Percentiles rank a stretch among this genome's conserved stretches.
Conservation (phyloP, 2,329 filamentous ascomycete species). For the Monilinia fructigena region DNA sequence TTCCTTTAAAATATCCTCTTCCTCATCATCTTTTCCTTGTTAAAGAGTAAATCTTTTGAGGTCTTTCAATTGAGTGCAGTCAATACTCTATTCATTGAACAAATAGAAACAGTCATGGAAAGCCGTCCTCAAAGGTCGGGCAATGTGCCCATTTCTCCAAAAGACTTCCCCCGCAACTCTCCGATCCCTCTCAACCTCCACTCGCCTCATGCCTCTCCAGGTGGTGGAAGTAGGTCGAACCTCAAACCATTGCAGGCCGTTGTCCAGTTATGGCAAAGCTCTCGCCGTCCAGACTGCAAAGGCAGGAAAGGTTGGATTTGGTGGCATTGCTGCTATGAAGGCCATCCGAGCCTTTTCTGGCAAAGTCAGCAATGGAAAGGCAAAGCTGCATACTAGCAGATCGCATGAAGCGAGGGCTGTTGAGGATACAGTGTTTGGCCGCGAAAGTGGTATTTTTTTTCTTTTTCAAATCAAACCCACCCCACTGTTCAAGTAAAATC, state of each 20-base stretch:
- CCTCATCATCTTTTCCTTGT: neutral
- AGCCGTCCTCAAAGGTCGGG: conserved; percentile 24
- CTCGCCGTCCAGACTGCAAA: conserved; percentile 78
- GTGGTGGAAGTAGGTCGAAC: conserved; percentile 94
- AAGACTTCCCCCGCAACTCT: conserved; percentile 89
- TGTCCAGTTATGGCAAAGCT: conserved; percentile 98
- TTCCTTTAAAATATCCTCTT: neutral
- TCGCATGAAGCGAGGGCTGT: conserved; percentile 76
- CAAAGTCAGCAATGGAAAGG: conserved; percentile 57
- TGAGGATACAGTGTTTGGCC: conserved; percentile 53
- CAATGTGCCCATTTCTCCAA: conserved; percentile 96
- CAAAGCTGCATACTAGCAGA: conserved; percentile 77
- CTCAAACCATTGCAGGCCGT: conserved; percentile 90
- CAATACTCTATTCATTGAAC: neutral
- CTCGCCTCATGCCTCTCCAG: conserved; percentile 58
- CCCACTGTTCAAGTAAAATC: neutral
- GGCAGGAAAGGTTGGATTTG: conserved; percentile 46
- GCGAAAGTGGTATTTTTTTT: conserved; percentile 49
- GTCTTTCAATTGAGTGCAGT: neutral
- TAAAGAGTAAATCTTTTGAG: neutral
- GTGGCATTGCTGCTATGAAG: conserved; percentile 46
- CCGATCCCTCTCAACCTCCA: conserved; percentile 77
- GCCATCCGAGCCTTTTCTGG: conserved; percentile 53
- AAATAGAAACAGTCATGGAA: conserved; percentile 18
- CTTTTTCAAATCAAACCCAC: neutral